Percentiles rank a stretch among this genome's conserved stretches.
phyloP scores from a whole-genome alignment of 1,139 yeast genomes.

The Saccharomyces hybrid region DNA sequence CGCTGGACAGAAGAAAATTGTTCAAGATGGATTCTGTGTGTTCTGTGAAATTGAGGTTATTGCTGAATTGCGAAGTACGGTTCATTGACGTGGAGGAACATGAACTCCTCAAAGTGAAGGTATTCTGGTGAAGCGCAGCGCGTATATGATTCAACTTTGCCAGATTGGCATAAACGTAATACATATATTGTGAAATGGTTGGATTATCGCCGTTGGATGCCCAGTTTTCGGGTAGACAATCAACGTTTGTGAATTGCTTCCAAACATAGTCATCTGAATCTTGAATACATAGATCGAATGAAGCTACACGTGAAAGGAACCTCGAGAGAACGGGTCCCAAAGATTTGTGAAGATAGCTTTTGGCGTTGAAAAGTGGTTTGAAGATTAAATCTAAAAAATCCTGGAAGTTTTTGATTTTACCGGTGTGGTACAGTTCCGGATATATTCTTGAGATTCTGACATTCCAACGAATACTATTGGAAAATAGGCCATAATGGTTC shows the following conservation, averaged over 20 bases:
- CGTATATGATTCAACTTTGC: slow-evolving; percentile 9
- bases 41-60: slow-evolving; percentile 11
- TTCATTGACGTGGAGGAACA: slow-evolving; percentile 9
- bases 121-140: slow-evolving; percentile 7
- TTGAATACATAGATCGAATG: slow-evolving; percentile 12
- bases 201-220: slow-evolving; percentile 16
- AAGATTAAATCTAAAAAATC: background rate
- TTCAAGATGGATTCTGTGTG: slow-evolving; percentile 14
- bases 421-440: slow-evolving; percentile 8
- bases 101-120: slow-evolving; percentile 12
- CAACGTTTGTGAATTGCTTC: slow-evolving; percentile 9
- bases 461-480: slow-evolving; percentile 19
- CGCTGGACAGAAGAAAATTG: slow-evolving; percentile 13
- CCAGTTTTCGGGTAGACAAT: slow-evolving; percentile 13
- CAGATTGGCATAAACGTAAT: slow-evolving; percentile 11
- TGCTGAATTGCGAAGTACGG: slow-evolving; percentile 14
- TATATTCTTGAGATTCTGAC: slow-evolving; percentile 13
- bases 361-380: background rate
- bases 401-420: slow-evolving; percentile 5
- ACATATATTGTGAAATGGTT: slow-evolving; percentile 16
- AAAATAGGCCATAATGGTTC: slow-evolving; percentile 13
- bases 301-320: slow-evolving; percentile 12
- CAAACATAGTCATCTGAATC: slow-evolving; percentile 14
- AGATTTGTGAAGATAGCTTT: background rate
- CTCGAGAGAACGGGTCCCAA: slow-evolving; percentile 5